A percentile compares a stretch with the other conserved stretches of the same genome.
phyloP scores from a whole-genome alignment of 176 grass and related monocot genomes.

The Tillandsia leiboldiana region DNA sequence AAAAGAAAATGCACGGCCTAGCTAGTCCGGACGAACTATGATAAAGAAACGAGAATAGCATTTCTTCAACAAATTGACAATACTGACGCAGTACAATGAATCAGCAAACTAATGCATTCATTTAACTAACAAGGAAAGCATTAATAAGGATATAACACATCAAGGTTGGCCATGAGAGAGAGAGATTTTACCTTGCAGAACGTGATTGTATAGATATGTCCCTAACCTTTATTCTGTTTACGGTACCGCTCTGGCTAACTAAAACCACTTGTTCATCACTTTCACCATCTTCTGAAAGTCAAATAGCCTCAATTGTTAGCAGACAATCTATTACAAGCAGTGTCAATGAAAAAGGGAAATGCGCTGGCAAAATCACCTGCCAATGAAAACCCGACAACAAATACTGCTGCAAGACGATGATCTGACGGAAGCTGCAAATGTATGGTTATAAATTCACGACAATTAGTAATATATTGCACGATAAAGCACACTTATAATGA shows the following conservation, averaged over 20 bases:
- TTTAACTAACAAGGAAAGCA: no score
- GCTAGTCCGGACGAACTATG: background rate
- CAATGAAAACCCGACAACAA: slow-evolving; percentile 66
- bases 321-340: background rate
- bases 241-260: slow-evolving; percentile 82
- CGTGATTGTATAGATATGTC: slow-evolving; percentile 77
- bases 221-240: slow-evolving; percentile 87
- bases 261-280: slow-evolving; percentile 88
- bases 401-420: slow-evolving; percentile 69
- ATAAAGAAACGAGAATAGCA: background rate
- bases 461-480: background rate
- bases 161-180: background rate
- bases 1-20: background rate
- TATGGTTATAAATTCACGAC: background rate
- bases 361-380: slow-evolving; percentile 39
- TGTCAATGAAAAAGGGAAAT: background rate
- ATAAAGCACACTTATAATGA: no score
- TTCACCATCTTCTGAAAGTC: slow-evolving; percentile 57
- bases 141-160: background rate
- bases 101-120: no score
- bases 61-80: no score
- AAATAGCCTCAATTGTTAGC: background rate
- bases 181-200: slow-evolving; percentile 27
- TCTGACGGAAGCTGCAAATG: slow-evolving; percentile 53
- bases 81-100: no score